Conservation (phyloP, 345 rosid genomes). For the Gossypium sturtianum region DNA sequence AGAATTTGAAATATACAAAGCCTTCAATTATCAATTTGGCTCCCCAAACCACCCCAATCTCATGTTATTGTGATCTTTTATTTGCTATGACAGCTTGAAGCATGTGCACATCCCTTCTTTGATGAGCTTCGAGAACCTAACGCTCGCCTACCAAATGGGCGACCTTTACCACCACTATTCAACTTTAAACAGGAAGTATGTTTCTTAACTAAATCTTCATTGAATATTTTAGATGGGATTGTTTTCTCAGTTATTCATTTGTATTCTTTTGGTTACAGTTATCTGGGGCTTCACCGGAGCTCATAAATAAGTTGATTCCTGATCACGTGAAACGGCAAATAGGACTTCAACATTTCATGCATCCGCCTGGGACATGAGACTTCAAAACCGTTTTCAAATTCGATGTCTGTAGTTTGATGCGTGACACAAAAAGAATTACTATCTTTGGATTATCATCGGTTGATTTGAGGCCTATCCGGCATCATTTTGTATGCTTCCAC, state of each 20-base stretch:
- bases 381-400: conserved; percentile 6
- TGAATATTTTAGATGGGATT: not conserved
- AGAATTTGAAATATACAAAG: not conserved
- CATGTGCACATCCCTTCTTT: conserved; percentile 64
- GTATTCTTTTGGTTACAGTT: conserved; percentile 33
- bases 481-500: conserved; percentile 25
- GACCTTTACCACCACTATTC: conserved; percentile 55
- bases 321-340: conserved; percentile 75
- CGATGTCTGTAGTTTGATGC: conserved; percentile 21
- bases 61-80: not conserved
- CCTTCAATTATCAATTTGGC: not conserved
- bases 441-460: conserved; percentile 22
- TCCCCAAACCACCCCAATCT: not conserved
- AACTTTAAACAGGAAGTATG: conserved; percentile 68
- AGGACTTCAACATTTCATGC: conserved; percentile 65
- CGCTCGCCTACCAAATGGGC: conserved; percentile 51
- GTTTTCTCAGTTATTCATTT: not conserved
- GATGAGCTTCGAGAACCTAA: conserved; percentile 60
- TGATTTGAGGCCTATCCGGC: conserved; percentile 29
- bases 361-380: conserved; percentile 54
- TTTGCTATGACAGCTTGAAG: conserved; percentile 40
- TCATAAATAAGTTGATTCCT: conserved; percentile 75
- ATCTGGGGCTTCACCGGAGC: conserved; percentile 66
- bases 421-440: conserved; percentile 19
- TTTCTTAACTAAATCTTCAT: not conserved